phyloP scores from a whole-genome alignment of 2,329 filamentous ascomycete species.

The Aureobasidium leucospermi region DNA sequence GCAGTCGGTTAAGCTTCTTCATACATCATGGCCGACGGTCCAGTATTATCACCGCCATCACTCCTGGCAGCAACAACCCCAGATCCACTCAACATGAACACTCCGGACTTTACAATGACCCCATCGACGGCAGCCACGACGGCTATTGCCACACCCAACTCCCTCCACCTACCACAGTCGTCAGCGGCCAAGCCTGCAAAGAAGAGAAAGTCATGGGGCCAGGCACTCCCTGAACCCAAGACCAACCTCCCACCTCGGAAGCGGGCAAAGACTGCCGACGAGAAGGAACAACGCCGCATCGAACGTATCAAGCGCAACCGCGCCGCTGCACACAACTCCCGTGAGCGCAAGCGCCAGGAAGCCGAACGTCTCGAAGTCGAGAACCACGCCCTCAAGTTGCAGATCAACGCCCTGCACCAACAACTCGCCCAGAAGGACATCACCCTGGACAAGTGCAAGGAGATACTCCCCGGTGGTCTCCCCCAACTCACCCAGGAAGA shows the following conservation, averaged over 20 bases:
- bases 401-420: slow-evolving; percentile 9
- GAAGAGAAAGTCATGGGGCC: slow-evolving; percentile 98
- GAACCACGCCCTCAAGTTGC: slow-evolving; percentile 16
- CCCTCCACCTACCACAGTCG: slow-evolving; percentile 9
- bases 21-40: slow-evolving; percentile 12
- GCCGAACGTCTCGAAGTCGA: slow-evolving; percentile 68
- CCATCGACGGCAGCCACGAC: slow-evolving; percentile 1
- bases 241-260: slow-evolving; percentile 93
- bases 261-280: slow-evolving; percentile 96
- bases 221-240: slow-evolving; percentile 92
- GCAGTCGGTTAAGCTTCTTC: background rate
- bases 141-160: background rate
- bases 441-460: slow-evolving; percentile 17
- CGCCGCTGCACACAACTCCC: slow-evolving; percentile 89
- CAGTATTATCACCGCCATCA: background rate
- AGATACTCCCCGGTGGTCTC: slow-evolving; percentile 15
- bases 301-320: slow-evolving; percentile 96
- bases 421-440: slow-evolving; percentile 15
- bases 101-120: slow-evolving; percentile 9
- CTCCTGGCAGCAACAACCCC: slow-evolving; percentile 9
- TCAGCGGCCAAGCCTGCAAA: slow-evolving; percentile 56
- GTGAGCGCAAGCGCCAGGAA: slow-evolving; percentile 85
- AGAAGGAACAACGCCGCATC: slow-evolving; percentile 96
- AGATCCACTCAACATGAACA: slow-evolving; percentile 15
- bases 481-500: slow-evolving; percentile 16